Percentiles rank a stretch among this genome's conserved stretches.
These are phyloP conservation scores for Cercophora samala DNA, from an alignment of 495 filamentous ascomycete genomes.

Conservation along the genomic window DNA sequence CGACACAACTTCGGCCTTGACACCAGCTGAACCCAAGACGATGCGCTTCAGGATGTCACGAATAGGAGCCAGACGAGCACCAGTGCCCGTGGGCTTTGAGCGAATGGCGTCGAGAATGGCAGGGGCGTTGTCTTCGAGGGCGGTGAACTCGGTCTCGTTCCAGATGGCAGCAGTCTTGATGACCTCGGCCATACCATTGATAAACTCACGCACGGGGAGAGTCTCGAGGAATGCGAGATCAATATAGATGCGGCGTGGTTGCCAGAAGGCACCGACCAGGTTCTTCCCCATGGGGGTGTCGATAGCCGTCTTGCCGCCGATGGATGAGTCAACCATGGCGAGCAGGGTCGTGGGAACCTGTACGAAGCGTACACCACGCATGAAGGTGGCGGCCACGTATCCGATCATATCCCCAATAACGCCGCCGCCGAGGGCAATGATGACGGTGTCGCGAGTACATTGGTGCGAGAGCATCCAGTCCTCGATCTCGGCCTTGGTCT, in stretches of 20 bases:
- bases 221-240: constrained; percentile 91
- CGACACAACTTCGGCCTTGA: constrained; percentile 92
- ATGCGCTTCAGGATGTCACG: constrained; percentile 77
- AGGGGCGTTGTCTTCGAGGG: constrained; percentile 75
- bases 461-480: constrained; percentile 92
- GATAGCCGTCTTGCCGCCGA: constrained; percentile 97
- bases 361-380: constrained; percentile 93
- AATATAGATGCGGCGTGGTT: constrained; percentile 88
- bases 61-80: constrained; percentile 62
- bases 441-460: constrained; percentile 91
- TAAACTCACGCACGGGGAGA: constrained; percentile 86
- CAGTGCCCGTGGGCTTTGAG: constrained; percentile 48
- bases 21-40: constrained; percentile 80
- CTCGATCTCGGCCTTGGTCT: constrained; percentile 91
- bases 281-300: constrained; percentile 98
- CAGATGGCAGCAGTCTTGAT: constrained; percentile 98
- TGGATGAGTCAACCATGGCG: constrained; percentile 97
- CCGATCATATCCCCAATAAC: constrained; percentile 98
- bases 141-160: constrained; percentile 80
- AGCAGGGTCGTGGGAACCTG: constrained; percentile 94
- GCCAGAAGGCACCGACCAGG: constrained; percentile 93
- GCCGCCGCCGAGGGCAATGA: constrained; percentile 93
- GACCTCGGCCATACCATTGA: constrained; percentile 98
- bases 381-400: constrained; percentile 95
- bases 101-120: constrained; percentile 69